Evolutionary conservation across 2,329 filamentous ascomycete species (phyloP).

Genomic region (Cladosporium phlei): DNA sequence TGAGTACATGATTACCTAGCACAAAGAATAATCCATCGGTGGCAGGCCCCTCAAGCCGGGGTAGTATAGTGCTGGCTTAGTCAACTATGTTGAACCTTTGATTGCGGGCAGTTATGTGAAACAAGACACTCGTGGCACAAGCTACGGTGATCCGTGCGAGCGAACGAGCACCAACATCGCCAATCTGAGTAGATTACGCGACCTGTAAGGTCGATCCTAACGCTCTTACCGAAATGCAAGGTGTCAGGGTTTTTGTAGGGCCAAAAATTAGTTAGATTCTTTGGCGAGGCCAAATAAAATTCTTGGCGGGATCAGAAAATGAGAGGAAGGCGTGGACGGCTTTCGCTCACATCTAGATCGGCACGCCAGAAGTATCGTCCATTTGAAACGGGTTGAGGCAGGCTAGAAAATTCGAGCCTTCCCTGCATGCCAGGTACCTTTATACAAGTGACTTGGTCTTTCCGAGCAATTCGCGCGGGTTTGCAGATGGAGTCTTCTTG

Average conservation of each 20-base stretch:
- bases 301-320: no score
- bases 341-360: no score
- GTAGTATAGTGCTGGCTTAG: no score
- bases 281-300: no score
- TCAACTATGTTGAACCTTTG: constrained; percentile 2
- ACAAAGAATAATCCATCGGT: no score
- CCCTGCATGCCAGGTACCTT: constrained; percentile 9
- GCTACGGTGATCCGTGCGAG: constrained; percentile 2
- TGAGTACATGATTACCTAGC: no score
- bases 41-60: no score
- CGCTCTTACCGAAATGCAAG: constrained; percentile 7
- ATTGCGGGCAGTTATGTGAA: constrained; percentile 5
- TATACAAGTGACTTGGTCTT: constrained; percentile 5
- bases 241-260: no score
- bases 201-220: constrained; percentile 2
- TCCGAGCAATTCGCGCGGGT: constrained; percentile 4
- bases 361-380: not conserved
- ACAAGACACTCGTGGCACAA: constrained; percentile 4
- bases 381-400: not conserved
- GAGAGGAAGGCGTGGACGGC: no score
- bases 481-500: no score
- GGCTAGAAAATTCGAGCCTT: constrained; percentile 8
- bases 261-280: no score
- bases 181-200: constrained; percentile 13
- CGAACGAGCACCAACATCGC: constrained; percentile 1